A percentile compares a stretch with the other conserved stretches of the same genome.
Conservation (phyloP, 1,284 basidiomycete species). For the Violaceomyces palustris region DNA sequence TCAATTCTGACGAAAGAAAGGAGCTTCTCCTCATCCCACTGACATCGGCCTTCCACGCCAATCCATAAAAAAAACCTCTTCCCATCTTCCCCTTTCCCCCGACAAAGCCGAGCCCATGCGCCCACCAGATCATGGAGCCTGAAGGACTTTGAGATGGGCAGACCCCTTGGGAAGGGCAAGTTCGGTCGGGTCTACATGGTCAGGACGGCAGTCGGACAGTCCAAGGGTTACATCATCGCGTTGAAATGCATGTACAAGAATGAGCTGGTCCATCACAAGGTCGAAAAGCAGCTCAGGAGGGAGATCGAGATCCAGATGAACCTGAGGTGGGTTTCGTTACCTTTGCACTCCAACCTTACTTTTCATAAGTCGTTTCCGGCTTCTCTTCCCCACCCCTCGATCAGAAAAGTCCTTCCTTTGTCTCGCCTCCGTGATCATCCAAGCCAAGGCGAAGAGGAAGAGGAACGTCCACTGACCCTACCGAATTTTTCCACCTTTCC, state of each 20-base stretch:
- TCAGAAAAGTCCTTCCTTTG: too few relatives aligned
- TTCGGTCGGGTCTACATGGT: slow-evolving; percentile 99
- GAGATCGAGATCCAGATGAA: slow-evolving; percentile 99
- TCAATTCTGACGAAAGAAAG: too few relatives aligned
- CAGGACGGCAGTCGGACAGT: slow-evolving; percentile 65
- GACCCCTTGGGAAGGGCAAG: slow-evolving; percentile 94
- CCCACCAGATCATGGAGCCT: slow-evolving; percentile 65
- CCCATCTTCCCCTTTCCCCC: too few relatives aligned
- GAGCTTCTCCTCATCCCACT: too few relatives aligned
- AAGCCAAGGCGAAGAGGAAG: too few relatives aligned
- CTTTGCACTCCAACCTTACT: too few relatives aligned
- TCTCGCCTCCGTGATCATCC: too few relatives aligned
- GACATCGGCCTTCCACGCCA: too few relatives aligned
- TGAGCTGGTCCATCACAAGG: slow-evolving; percentile 76
- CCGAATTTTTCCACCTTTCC: not conserved
- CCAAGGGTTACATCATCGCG: slow-evolving; percentile 74
- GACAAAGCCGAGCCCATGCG: slow-evolving; percentile 25
- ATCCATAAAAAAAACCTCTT: too few relatives aligned
- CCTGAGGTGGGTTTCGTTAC: slow-evolving; percentile 62
- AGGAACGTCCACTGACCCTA: too few relatives aligned
- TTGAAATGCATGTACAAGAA: slow-evolving; percentile 97
- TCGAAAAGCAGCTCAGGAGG: slow-evolving; percentile 76
- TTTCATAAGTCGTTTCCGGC: too few relatives aligned
- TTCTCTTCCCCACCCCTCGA: too few relatives aligned
- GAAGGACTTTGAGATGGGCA: slow-evolving; percentile 84